Base-by-base conservation (phyloP, 345 rosid genomes). In the Cardamine resedifolia region DNA sequence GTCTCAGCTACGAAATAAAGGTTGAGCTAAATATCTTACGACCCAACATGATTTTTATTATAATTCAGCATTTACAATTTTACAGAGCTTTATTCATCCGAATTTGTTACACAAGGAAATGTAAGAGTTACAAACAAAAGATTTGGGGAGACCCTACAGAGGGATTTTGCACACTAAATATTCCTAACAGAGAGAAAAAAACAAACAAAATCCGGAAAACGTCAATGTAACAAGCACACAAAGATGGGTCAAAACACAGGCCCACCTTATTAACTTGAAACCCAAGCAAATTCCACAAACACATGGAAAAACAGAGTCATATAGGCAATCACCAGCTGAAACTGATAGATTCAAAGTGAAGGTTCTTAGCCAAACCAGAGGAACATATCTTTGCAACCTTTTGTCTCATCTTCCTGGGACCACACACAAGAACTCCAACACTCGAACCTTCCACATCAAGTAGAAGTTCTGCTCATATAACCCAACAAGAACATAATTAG, bases 291-390 rank as follows among this genome's bases (percentile, higher is more conserved):
- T 23, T 58, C 33, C 11, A 20, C 66, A 36, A 34, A n/a, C 73
- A 45, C 10, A 38, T 47, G 34, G 61, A 4, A 26, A 45, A 70
- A 49, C 51, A 61, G 41, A 24, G 68, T 3, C 63, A 28, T 52
- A 48, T 10, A 50, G 27, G 48, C 36, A 39, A 9, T 89, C 85
- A 86, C 96, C 98, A 90, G 77, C 83, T 86, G 62, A 93, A 90
- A 81, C 94, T 89, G 76, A 93, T 86, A 31, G 91, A 89, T 76
- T 94, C 89, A 33, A 85, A 91, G 34, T 87, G 88, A 63, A 87
- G 64, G 78, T 87, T 87, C 52, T 79, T 75, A 20, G 83, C 83
- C 72, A 80, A 64, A 14, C 87, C 84, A 49, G 91, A 83, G 12
- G 91, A 83, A 58, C 97, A 88, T 41, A 91, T 77, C 45, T 70